Evolutionary conservation across 2,329 filamentous ascomycete species (phyloP).

Genomic region (Phaeoacremonium minimum): DNA sequence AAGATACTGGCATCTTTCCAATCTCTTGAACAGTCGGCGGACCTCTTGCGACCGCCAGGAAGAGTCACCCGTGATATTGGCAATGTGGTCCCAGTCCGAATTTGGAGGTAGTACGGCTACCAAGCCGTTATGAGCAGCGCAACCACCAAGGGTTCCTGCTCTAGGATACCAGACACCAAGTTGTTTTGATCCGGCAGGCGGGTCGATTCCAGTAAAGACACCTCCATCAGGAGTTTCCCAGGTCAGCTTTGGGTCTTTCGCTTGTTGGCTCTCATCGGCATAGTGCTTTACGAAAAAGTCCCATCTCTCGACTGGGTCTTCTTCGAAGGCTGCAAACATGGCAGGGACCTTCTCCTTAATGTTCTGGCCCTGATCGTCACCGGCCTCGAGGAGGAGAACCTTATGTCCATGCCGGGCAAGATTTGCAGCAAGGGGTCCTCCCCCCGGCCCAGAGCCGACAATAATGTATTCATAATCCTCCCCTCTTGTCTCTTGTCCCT

Average conservation of each 20-base stretch:
- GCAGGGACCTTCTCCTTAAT: slow-evolving; percentile 23
- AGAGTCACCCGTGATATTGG: slow-evolving; percentile 40
- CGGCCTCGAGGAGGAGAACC: slow-evolving; percentile 47
- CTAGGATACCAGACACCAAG: slow-evolving; percentile 22
- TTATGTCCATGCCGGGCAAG: slow-evolving; percentile 45
- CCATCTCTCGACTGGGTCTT: slow-evolving; percentile 4
- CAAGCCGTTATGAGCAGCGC: slow-evolving; percentile 42
- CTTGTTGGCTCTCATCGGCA: slow-evolving; percentile 12
- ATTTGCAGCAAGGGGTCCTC: slow-evolving; percentile 41
- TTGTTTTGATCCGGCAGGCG: slow-evolving; percentile 17
- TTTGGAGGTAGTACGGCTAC: slow-evolving; percentile 43
- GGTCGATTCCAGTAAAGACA: slow-evolving; percentile 10
- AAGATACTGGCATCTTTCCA: slow-evolving; percentile 35
- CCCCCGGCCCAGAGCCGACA: slow-evolving; percentile 45
- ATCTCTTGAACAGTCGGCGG: slow-evolving; percentile 39
- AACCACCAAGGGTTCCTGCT: slow-evolving; percentile 17
- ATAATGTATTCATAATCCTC: slow-evolving; percentile 53
- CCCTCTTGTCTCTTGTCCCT: no score
- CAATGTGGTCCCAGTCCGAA: slow-evolving; percentile 44
- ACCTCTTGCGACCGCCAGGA: slow-evolving; percentile 44
- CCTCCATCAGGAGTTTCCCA: slow-evolving; percentile 6
- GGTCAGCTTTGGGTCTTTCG: slow-evolving; percentile 3
- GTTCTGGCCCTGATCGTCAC: slow-evolving; percentile 38
- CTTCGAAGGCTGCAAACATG: slow-evolving; percentile 2
- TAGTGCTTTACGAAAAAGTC: slow-evolving; percentile 6